These are phyloP conservation scores for Starmerella roubikii DNA, from an alignment of 805 yeast species.

Conservation along the genomic window DNA sequence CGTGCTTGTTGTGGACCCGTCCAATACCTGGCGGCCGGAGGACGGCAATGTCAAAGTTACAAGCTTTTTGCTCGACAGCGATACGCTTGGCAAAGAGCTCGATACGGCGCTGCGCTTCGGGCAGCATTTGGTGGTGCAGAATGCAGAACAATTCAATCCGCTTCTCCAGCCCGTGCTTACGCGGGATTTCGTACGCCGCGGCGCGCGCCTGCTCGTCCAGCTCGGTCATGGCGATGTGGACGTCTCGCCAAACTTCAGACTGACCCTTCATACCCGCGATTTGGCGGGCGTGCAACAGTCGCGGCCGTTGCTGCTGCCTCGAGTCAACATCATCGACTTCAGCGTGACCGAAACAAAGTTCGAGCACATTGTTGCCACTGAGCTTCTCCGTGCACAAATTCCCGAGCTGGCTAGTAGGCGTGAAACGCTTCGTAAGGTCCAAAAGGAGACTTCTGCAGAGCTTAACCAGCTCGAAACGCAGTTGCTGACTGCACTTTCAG, in stretches of 20 bases:
- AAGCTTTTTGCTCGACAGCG: slow-evolving; percentile 56
- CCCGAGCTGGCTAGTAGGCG: slow-evolving; percentile 59
- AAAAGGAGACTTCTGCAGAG: slow-evolving; percentile 44
- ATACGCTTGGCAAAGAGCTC: slow-evolving; percentile 48
- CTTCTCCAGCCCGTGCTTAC: slow-evolving; percentile 48
- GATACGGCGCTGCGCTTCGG: slow-evolving; percentile 82
- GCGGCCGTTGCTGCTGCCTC: slow-evolving; percentile 44
- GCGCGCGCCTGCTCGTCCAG: slow-evolving; percentile 52
- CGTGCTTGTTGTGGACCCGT: slow-evolving; percentile 66
- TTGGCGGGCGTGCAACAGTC: slow-evolving; percentile 28
- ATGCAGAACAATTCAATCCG: slow-evolving; percentile 75
- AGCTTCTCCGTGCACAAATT: slow-evolving; percentile 38
- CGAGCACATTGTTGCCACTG: slow-evolving; percentile 47
- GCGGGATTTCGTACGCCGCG: slow-evolving; percentile 45
- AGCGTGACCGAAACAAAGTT: slow-evolving; percentile 56
- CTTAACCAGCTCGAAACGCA: slow-evolving; percentile 45
- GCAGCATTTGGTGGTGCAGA: slow-evolving; percentile 53
- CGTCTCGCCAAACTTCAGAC: slow-evolving; percentile 45
- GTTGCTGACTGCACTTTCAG: slow-evolving; percentile 42
- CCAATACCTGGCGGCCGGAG: slow-evolving; percentile 18
- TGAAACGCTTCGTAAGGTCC: slow-evolving; percentile 38
- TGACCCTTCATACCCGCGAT: slow-evolving; percentile 52
- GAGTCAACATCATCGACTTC: slow-evolving; percentile 56
- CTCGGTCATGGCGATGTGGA: slow-evolving; percentile 57
- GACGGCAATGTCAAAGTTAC: slow-evolving; percentile 16